Evolutionary conservation across 768 basidiomycete genomes (phyloP).

Genomic region (Brasilioporus rufonigricans): DNA sequence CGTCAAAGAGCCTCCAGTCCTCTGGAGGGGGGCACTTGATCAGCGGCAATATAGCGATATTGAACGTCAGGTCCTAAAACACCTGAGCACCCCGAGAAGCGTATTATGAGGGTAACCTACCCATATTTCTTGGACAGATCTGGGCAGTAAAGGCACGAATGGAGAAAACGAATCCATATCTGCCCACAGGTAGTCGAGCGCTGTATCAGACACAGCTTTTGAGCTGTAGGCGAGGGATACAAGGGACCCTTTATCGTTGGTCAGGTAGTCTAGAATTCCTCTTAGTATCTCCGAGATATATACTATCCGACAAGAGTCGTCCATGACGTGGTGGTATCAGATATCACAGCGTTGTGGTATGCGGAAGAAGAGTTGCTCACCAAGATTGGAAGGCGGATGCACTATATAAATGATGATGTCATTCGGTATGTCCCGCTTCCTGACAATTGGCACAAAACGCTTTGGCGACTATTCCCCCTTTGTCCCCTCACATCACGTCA

Average conservation of each 20-base stretch:
- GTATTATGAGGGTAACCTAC: not conserved
- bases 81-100: not conserved
- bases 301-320: not conserved
- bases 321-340: conserved; percentile 1
- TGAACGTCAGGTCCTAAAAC: conserved; percentile 4
- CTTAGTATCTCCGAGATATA: conserved; percentile 17
- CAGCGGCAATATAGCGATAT: not conserved
- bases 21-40: conserved; percentile 12
- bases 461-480: no score
- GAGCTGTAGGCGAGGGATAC: conserved; percentile 11
- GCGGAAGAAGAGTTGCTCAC: not conserved
- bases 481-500: no score
- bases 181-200: conserved; percentile 20
- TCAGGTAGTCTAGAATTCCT: conserved; percentile 10
- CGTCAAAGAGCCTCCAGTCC: conserved; percentile 16
- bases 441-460: no score
- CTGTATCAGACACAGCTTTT: conserved; percentile 6
- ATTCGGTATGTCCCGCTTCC: not conserved
- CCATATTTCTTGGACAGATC: conserved; percentile 8
- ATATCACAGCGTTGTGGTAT: not conserved
- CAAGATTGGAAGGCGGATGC: not conserved
- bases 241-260: conserved; percentile 8
- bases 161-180: conserved; percentile 18
- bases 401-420: not conserved
- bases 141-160: conserved; percentile 15